Percentiles rank a stretch among this genome's conserved stretches.
These are phyloP conservation scores for Pseudonectria buxi DNA, from an alignment of 2,329 filamentous ascomycete genomes.

Conservation along the genomic window DNA sequence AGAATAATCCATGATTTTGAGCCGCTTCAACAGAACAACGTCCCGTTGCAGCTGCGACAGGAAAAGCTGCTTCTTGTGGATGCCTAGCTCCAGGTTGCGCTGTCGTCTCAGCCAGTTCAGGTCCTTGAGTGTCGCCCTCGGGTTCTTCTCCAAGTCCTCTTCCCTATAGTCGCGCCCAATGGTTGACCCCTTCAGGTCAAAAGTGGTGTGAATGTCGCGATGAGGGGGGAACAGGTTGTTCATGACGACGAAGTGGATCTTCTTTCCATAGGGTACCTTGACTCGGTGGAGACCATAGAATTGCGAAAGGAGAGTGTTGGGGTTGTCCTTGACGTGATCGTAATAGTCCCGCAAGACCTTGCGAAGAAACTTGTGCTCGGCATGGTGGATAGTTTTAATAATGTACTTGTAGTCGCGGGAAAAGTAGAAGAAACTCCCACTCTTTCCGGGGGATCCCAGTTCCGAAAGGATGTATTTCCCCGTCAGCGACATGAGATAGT, in stretches of 20 bases:
- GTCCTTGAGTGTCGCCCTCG: conserved; percentile 89
- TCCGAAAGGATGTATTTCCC: conserved; percentile 98
- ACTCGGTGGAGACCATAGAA: conserved; percentile 97
- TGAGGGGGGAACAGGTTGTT: conserved; percentile 98
- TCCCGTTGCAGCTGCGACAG: conserved; percentile 83
- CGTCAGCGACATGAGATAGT: conserved; percentile 96
- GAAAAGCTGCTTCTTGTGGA: conserved; percentile 81
- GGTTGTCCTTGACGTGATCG: conserved; percentile 83
- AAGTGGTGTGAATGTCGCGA: conserved; percentile 93
- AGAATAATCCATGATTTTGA: conserved; percentile 99
- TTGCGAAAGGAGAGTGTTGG: conserved; percentile 93
- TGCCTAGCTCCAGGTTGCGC: conserved; percentile 78
- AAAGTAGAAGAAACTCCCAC: conserved; percentile 99
- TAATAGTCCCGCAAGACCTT: conserved; percentile 90
- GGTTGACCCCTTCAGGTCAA: conserved; percentile 94
- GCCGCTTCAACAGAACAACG: conserved; percentile 74
- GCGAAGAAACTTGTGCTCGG: conserved; percentile 80
- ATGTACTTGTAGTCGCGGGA: conserved; percentile 99
- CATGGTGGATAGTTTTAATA: conserved; percentile 98
- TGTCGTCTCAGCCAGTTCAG: conserved; percentile 90
- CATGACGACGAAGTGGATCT: conserved; percentile 99
- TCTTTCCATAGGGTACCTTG: conserved; percentile 96
- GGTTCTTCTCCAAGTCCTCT: conserved; percentile 80
- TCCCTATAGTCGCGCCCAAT: conserved; percentile 88
- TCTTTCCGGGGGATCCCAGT: conserved; percentile 93